Conservation (phyloP, 495 filamentous ascomycete genomes). For the Sordaria brevicollis region DNA sequence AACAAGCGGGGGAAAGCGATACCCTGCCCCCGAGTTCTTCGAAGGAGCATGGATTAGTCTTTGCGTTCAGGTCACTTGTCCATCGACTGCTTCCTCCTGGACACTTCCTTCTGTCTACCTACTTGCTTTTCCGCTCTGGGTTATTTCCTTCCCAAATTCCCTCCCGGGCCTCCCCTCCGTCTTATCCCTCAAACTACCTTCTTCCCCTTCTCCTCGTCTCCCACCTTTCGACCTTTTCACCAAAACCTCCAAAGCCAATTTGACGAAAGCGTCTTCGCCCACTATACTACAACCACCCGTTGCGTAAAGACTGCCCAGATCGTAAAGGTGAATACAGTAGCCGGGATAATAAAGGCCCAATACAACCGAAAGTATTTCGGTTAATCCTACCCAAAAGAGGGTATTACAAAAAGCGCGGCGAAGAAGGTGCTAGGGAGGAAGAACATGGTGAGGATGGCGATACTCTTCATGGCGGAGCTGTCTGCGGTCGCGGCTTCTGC, state of each 20-base stretch:
- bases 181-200: not conserved
- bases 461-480: conserved; percentile 41
- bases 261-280: not conserved
- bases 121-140: no score
- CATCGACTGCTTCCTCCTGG: no score
- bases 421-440: conserved; percentile 44
- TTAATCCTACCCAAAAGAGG: not conserved
- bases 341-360: not conserved
- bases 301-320: not conserved
- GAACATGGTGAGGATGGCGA: conserved; percentile 43
- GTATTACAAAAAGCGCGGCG: conserved; percentile 22
- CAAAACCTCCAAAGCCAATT: not conserved
- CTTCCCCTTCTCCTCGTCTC: not conserved
- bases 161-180: not conserved
- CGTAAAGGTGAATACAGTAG: not conserved
- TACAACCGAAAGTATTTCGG: not conserved
- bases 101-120: no score
- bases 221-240: not conserved
- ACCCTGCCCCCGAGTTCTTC: no score
- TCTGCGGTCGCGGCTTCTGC: conserved; percentile 33
- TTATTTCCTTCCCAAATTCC: not conserved
- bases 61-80: no score
- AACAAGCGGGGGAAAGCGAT: no score
- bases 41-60: no score
- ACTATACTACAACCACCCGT: not conserved